Conservation (phyloP, 805 yeast genomes). For the Wickerhamia fluorescens region DNA sequence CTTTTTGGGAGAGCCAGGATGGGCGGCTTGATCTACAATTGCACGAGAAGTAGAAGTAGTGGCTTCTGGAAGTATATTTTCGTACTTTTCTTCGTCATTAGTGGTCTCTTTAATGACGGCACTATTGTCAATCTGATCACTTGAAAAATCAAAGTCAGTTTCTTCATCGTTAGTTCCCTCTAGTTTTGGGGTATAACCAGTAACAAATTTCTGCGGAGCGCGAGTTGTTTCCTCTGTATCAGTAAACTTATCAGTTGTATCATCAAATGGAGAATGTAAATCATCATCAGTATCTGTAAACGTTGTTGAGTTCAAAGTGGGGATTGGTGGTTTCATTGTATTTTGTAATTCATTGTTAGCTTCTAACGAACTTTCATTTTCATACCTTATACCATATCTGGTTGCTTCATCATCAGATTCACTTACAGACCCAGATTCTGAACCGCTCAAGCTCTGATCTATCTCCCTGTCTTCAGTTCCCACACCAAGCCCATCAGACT, state of each 20-base stretch:
- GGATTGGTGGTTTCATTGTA: no score
- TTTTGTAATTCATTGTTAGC: constrained; percentile 4
- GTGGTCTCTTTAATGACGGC: no score
- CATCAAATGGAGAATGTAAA: constrained; percentile 7
- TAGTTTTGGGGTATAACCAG: no score
- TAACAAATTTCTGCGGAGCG: no score
- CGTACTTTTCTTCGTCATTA: no score
- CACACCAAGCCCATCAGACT: constrained; percentile 7
- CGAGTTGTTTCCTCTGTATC: no score
- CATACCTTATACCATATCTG: constrained; percentile 13
- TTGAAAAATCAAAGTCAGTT: constrained; percentile 1
- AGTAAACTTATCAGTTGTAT: constrained; percentile 6
- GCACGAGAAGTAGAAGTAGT: no score
- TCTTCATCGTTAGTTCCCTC: constrained; percentile 2
- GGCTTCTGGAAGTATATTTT: no score
- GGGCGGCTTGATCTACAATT: no score
- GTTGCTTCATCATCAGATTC: constrained; percentile 9
- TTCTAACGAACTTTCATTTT: constrained; percentile 19
- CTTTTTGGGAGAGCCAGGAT: no score
- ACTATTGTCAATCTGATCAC: constrained; percentile 11
- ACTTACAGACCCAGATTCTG: constrained; percentile 13
- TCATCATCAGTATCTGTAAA: constrained; percentile 1
- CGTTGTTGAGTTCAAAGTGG: constrained; percentile 2
- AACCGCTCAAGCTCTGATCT: no score
- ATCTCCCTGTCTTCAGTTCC: no score